These are phyloP conservation scores for Ettlia oleoabundans DNA, from an alignment of 139 green algal species.

Conservation along the genomic window DNA sequence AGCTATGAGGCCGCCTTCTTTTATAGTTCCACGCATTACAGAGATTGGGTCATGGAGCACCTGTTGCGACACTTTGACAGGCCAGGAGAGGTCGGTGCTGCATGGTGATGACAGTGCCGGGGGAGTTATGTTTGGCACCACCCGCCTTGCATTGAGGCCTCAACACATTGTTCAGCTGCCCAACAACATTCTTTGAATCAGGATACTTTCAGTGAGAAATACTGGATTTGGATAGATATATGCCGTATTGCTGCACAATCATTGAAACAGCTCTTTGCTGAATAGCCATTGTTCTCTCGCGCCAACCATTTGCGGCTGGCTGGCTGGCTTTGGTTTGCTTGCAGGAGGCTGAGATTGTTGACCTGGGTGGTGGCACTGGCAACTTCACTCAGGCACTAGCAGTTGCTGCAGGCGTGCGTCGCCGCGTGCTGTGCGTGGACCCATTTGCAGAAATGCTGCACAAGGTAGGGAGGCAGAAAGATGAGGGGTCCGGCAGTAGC, in stretches of 20 bases:
- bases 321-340: too few species aligned
- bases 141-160: too few species aligned
- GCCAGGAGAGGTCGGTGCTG: not conserved
- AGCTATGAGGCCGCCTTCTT: slow-evolving; percentile 33
- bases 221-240: too few species aligned
- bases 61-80: slow-evolving; percentile 16
- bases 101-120: too few species aligned
- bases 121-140: too few species aligned
- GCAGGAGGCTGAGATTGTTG: slow-evolving; percentile 21
- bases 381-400: slow-evolving; percentile 37
- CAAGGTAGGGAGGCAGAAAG: not conserved
- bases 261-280: not conserved
- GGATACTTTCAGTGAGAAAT: too few species aligned
- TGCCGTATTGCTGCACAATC: too few species aligned
- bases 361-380: slow-evolving; percentile 34
- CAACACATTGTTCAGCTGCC: too few species aligned
- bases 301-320: too few species aligned
- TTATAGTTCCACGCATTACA: slow-evolving; percentile 13
- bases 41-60: slow-evolving; percentile 30
- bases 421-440: slow-evolving; percentile 35
- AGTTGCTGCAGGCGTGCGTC: not conserved
- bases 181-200: too few species aligned
- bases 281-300: too few species aligned
- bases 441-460: slow-evolving; percentile 30
- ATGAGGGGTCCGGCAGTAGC: too few species aligned